These are phyloP conservation scores for Pugionium dolabratum DNA, from an alignment of 345 rosid species.

Conservation along the genomic window DNA sequence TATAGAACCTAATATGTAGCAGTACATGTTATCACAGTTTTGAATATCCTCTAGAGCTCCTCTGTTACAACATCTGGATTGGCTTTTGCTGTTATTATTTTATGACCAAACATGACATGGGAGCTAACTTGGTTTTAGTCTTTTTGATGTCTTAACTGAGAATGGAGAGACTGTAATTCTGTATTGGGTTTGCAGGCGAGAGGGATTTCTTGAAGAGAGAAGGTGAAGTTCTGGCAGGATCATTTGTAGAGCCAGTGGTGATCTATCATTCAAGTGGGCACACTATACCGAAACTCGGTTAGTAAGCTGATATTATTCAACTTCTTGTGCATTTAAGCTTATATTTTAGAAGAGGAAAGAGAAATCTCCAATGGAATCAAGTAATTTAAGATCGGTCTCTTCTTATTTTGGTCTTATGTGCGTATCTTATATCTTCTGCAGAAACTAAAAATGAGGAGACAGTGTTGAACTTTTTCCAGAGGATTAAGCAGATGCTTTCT, in stretches of 20 bases:
- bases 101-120: neutral
- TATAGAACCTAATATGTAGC: neutral
- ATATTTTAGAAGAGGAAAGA: neutral
- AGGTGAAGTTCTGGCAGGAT: conserved; percentile 43
- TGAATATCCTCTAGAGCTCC: neutral
- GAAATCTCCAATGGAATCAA: neutral
- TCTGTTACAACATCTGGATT: neutral
- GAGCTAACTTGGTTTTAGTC: neutral
- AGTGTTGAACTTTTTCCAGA: conserved; percentile 41
- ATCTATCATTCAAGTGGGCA: conserved; percentile 54
- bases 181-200: conserved; percentile 47
- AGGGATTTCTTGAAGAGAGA: conserved; percentile 47
- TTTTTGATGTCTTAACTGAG: neutral
- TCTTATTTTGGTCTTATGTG: conserved; percentile 11
- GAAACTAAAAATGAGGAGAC: conserved; percentile 39
- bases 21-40: conserved; percentile 1
- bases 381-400: conserved; percentile 4
- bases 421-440: conserved; percentile 23
- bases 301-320: conserved; percentile 16
- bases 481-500: conserved; percentile 32
- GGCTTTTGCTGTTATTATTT: neutral
- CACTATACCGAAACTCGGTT: conserved; percentile 54
- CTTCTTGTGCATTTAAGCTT: neutral
- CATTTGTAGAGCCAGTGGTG: conserved; percentile 59
- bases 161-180: neutral